Base-by-base conservation (phyloP, 768 basidiomycete genomes). In the Exsudoporus frostii region DNA sequence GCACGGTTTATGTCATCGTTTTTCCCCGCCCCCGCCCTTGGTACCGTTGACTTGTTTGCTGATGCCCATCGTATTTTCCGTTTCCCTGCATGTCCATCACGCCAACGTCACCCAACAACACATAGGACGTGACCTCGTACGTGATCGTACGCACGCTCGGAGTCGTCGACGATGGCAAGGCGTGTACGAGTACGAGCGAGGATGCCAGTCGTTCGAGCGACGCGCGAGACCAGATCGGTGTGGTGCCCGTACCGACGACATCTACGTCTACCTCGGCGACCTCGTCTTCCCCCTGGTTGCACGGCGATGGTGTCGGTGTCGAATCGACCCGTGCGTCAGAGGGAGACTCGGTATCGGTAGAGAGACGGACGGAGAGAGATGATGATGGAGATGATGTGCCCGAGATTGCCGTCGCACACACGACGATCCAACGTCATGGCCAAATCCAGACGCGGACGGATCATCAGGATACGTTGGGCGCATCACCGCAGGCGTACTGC, bases 131-230 rank as follows among this genome's bases (percentile, higher is more conserved):
- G 50, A 75, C 82, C 3, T 88, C 90, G 19, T 92, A 92, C 61
- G 82, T 84, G 52, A 88, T 92, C 64, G 90, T 87, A 13, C 84
- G 90, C 53, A 91, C 88, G 7, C 77, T 92, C 46, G 90, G 89
- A 32, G 78, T 89, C 48, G 79, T 88, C 57, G 88, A 90, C 68
- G 80, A 81, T 54, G 82, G 84, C 47, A 85, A 84, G 65, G 86
- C 88, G 0, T 85, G 86, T 13, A 89, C 87, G 24, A 82, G 79
- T n/a, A n/a, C 67, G 87, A 86, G n/a, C 59, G 67, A 42, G 2
- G 42, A 52, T 22, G 38, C 38, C 3, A n/a, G 2, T 25, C 25
- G 13, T 10, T 15, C 37, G 15, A 4, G 44, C n/a, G 46, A 25
- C 6, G 22, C 20, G 7, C 49, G 13, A n/a, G n/a, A 19, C 34